phyloP scores from a whole-genome alignment of 768 basidiomycete genomes.

The Lactifluus volemus region DNA sequence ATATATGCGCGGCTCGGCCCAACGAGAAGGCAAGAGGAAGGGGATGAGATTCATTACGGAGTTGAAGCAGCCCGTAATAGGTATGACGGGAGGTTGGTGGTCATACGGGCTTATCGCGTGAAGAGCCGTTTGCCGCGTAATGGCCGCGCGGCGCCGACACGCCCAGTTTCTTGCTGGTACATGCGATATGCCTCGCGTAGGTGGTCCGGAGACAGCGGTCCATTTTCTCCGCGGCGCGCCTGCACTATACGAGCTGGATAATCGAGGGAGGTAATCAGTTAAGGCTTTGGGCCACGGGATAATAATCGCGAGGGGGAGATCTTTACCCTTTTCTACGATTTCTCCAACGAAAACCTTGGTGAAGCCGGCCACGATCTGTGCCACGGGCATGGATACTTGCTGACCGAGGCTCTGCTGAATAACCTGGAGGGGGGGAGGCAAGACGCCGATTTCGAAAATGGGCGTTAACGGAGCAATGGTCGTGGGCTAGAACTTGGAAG shows the following conservation, averaged over 20 bases:
- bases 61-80: not conserved
- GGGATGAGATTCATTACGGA: not conserved
- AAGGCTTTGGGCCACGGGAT: too few species aligned
- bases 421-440: constrained; percentile 37
- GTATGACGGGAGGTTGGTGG: not conserved
- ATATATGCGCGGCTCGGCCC: not conserved
- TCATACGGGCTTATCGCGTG: constrained; percentile 16
- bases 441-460: constrained; percentile 9
- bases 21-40: not conserved
- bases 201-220: constrained; percentile 81
- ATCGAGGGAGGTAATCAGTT: too few species aligned
- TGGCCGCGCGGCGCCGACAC: constrained; percentile 70
- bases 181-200: constrained; percentile 81
- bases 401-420: constrained; percentile 76
- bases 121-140: constrained; percentile 66
- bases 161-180: constrained; percentile 75
- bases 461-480: not conserved
- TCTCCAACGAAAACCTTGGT: constrained; percentile 91
- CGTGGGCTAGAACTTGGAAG: not conserved
- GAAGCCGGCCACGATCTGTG: constrained; percentile 85
- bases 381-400: constrained; percentile 79
- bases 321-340: constrained; percentile 75
- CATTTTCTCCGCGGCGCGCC: constrained; percentile 57
- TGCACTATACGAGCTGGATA: constrained; percentile 67
- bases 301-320: too few species aligned